These are phyloP conservation scores for Penstemon newberryi DNA, from an alignment of 257 asterid species.

Conservation along the genomic window DNA sequence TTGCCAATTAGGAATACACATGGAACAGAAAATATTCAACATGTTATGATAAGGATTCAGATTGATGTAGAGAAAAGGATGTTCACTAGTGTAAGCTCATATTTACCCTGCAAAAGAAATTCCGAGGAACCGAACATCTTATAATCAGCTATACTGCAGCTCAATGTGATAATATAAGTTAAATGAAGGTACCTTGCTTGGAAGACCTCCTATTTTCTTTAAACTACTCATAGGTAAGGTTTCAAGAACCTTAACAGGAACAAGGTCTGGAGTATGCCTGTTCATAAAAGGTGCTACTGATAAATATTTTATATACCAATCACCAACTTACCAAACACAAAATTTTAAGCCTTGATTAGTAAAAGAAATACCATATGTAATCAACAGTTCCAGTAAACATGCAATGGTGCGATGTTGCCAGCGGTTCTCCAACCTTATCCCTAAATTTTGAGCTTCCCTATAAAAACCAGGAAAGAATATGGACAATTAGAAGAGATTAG, in stretches of 20 bases:
- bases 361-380: conserved; percentile 70
- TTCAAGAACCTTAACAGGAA: conserved; percentile 81
- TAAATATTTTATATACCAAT: background rate
- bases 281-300: conserved; percentile 23
- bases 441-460: conserved; percentile 71
- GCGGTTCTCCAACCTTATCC: conserved; percentile 76
- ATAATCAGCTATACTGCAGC: conserved; percentile 4
- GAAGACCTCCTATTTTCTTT: conserved; percentile 70
- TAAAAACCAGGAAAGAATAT: conserved; percentile 22
- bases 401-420: conserved; percentile 70
- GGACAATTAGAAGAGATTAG: background rate
- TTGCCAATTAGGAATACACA: background rate
- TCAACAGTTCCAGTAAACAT: conserved; percentile 80
- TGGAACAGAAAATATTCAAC: background rate
- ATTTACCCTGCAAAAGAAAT: conserved; percentile 3
- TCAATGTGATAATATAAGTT: background rate
- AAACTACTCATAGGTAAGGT: conserved; percentile 47
- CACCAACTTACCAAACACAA: conserved; percentile 1
- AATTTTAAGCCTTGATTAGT: background rate
- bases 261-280: conserved; percentile 81
- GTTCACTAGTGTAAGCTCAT: background rate
- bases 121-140: background rate
- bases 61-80: background rate
- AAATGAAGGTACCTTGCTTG: conserved; percentile 55
- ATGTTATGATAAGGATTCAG: background rate